These are phyloP conservation scores for Trichocladium antarcticum DNA, from an alignment of 495 filamentous ascomycete genomes.

Conservation along the genomic window DNA sequence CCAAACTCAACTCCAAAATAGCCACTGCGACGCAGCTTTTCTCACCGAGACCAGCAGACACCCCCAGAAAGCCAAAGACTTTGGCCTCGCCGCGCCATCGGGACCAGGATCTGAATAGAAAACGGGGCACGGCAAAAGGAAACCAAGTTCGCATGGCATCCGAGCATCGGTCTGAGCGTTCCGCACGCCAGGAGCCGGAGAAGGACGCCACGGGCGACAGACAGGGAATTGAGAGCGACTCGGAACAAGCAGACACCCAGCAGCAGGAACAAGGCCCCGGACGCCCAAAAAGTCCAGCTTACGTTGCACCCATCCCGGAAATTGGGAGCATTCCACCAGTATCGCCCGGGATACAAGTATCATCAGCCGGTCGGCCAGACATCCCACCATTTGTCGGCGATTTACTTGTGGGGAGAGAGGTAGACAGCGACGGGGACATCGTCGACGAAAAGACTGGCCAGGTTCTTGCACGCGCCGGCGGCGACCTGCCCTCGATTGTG, in stretches of 20 bases:
- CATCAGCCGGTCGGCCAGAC: slow-evolving; percentile 13
- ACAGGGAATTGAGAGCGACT: neutral
- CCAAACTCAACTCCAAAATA: no score
- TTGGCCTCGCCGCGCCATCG: no score
- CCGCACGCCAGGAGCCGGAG: neutral
- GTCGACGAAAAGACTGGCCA: slow-evolving; percentile 46
- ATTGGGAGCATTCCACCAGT: slow-evolving; percentile 19
- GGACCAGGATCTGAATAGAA: neutral
- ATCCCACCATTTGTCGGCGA: slow-evolving; percentile 33
- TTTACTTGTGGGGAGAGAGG: slow-evolving; percentile 58
- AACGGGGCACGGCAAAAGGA: neutral
- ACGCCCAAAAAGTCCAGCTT: slow-evolving; percentile 19
- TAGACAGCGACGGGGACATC: slow-evolving; percentile 64
- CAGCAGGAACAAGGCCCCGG: neutral
- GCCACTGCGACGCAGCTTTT: no score
- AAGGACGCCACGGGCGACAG: slow-evolving; percentile 1
- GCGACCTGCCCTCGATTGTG: slow-evolving; percentile 39
- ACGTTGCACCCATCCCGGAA: slow-evolving; percentile 25
- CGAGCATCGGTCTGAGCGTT: neutral
- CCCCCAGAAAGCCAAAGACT: no score
- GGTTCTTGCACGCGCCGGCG: slow-evolving; percentile 35
- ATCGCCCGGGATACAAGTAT: slow-evolving; percentile 15
- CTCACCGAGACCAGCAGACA: no score
- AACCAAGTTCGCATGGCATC: slow-evolving; percentile 1
- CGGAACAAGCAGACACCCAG: slow-evolving; percentile 1